Base-by-base conservation (phyloP, 2,329 filamentous ascomycete species). In the Metarhizium humberi region DNA sequence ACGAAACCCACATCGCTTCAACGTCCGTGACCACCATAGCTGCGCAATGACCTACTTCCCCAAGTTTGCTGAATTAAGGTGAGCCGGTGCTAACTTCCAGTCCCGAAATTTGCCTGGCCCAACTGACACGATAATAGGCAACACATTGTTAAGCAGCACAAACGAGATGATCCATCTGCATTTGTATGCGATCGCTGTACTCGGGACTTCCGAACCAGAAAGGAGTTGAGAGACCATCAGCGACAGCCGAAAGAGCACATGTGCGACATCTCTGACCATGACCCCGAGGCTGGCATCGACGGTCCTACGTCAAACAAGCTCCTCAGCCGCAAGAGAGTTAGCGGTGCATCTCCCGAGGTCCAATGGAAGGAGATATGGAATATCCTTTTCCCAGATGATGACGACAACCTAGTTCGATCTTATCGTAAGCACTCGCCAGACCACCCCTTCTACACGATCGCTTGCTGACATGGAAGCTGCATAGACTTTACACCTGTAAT, bases 11-110 rank as follows among this genome's bases (percentile, higher is more conserved):
- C 65, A 67, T 38, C 69, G 73, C 1, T 77, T 76, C 60, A 76
- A 77, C 40, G 71, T 77, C 47, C 67, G 74, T 4, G 74, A 76
- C 47, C 70, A 76, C 42, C 70, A 75, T 52, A 67, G 66, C 20
- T 77, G 74, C 57, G 73, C 74, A 16, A 73, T 72, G 66, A 73
- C 69, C 0, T 72, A 72, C 36, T 75, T 75, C 42, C 66, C 66
- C 6, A 73, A 73, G 6, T 71, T 75, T 51, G 65, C 69, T 3
- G 72, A 74, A 51, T 56, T 77, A 2, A 69, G 68, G 72, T 73
- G 40, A 45, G 63, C 8, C 38, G 4, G 14, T 18, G 25, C 30
- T 46, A 8, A 46, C 45, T 6, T 36, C 61, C 64, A 45, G 6
- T n/a, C 29, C 42, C 14, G 11, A 10, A 18, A 11, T 14, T 11